These are phyloP conservation scores for Lipomyces yamanashiensis DNA, from an alignment of 805 yeast genomes.

Conservation along the genomic window DNA sequence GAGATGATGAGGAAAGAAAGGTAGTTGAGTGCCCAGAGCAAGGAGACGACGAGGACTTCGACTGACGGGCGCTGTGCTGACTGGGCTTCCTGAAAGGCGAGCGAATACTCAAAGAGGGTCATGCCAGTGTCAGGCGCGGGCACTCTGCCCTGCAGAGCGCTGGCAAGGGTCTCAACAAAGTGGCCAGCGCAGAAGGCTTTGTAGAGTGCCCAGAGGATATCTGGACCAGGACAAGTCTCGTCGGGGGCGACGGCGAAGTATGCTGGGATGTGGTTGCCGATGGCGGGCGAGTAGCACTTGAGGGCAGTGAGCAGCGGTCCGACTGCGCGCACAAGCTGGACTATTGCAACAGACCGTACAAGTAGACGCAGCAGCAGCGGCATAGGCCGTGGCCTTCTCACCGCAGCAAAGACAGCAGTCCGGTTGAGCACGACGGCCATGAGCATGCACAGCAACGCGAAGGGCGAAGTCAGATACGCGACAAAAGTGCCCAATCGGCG, in stretches of 20 bases:
- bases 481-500: constrained; percentile 34
- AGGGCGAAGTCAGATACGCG: constrained; percentile 42
- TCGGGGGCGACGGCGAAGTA: constrained; percentile 33
- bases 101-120: constrained; percentile 74
- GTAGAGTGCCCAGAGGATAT: constrained; percentile 62
- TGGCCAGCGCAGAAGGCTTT: constrained; percentile 63
- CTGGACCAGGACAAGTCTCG: constrained; percentile 52
- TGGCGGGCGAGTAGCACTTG: constrained; percentile 40
- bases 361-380: constrained; percentile 45
- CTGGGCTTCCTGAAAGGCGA: constrained; percentile 75
- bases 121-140: constrained; percentile 70
- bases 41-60: constrained; percentile 57
- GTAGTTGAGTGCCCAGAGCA: constrained; percentile 64
- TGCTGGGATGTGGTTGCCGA: constrained; percentile 32
- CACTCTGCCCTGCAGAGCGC: constrained; percentile 58
- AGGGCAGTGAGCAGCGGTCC: constrained; percentile 48
- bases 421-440: constrained; percentile 64
- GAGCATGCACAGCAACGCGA: constrained; percentile 53
- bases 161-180: constrained; percentile 67
- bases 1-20: constrained; percentile 67
- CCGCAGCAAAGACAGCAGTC: constrained; percentile 61
- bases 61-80: constrained; percentile 56
- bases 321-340: constrained; percentile 45
- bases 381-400: constrained; percentile 50
- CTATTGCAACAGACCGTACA: constrained; percentile 50